A percentile compares a stretch with the other conserved stretches of the same genome.
These are phyloP conservation scores for Acanthamoeba quina DNA, from an alignment of 208 protist species.

Conservation along the genomic window DNA sequence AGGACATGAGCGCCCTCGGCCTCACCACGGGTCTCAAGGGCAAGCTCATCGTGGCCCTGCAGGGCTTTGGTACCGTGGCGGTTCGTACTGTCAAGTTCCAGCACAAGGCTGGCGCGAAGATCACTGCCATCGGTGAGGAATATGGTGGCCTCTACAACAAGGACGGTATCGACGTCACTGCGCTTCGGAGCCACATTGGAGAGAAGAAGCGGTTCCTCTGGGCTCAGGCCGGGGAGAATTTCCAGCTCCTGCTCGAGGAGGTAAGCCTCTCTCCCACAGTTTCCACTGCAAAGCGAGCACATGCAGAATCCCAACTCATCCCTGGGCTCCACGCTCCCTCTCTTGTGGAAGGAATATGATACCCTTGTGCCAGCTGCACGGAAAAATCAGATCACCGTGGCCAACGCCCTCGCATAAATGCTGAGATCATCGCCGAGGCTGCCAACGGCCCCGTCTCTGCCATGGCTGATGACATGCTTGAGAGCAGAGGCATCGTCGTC, in stretches of 20 bases:
- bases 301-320: too few relatives aligned
- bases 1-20: slow-evolving; percentile 85
- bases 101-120: slow-evolving; percentile 87
- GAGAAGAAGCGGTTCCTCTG: slow-evolving; percentile 82
- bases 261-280: too few relatives aligned
- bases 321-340: too few relatives aligned
- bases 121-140: slow-evolving; percentile 88
- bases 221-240: slow-evolving; percentile 76
- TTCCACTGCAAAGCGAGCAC: too few relatives aligned
- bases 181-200: slow-evolving; percentile 76
- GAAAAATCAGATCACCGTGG: slow-evolving; percentile 88
- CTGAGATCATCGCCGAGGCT: slow-evolving; percentile 91
- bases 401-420: slow-evolving; percentile 89
- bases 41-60: slow-evolving; percentile 89
- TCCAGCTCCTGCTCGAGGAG: slow-evolving; percentile 74
- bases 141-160: slow-evolving; percentile 87
- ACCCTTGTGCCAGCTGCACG: slow-evolving; percentile 91
- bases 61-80: slow-evolving; percentile 93
- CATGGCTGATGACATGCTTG: slow-evolving; percentile 85
- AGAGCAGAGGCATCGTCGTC: slow-evolving; percentile 85
- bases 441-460: slow-evolving; percentile 93
- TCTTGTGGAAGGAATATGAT: slow-evolving; percentile 91
- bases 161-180: slow-evolving; percentile 79
- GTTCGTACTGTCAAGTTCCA: slow-evolving; percentile 88
- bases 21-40: slow-evolving; percentile 87